Evolutionary conservation across 148 eudicot genomes (phyloP), one percentile per base, ranked within the genome.

Genomic region (Bassia scoparia): DNA sequence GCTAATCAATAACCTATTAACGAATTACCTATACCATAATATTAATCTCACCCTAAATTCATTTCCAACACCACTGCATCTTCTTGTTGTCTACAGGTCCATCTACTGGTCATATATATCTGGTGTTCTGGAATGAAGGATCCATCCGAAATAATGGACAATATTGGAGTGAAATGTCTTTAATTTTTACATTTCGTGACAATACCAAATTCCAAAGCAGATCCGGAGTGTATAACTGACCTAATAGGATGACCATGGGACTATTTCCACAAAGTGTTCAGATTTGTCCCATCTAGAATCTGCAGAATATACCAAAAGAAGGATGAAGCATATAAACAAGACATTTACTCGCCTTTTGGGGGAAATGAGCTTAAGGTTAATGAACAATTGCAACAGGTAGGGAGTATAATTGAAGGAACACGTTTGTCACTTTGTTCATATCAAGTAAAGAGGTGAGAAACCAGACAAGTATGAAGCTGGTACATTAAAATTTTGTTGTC

Each of bases 291-390:
- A 55, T 69, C 52, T 69, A 52, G 29, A 43, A 66, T 53, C 53
- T 62, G 50, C 78, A 61, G 78, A 60, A 74, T 15, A 62, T 14
- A 54, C 18, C 21, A 53, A 62, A 72, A 62, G 18, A 49, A 41
- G 35, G 8, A 74, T 52, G 37, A 68, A 41, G 12, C 33, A 61
- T 23, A 67, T 33, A 46, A 23, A 24, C 50, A n/a, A 50, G 23
- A 43, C 74, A 71, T 35, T 18, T 41, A 44, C 14, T 56, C 33
- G 12, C 53, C 53, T 21, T 10, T 21, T 1, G 14, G 1, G 6
- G 3, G 17, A 49, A 15, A 49, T 18, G 21, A 49, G 18, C 53
- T 49, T 3, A 2, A 5, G 53, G 18, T 49, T 2, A 18, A 33
- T 18, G 18, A 33, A 31, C 24, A 31, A 41, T 29, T 41, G 13